Base-by-base conservation (phyloP, 2,329 filamentous ascomycete genomes). In the Lasiodiplodia sp. region DNA sequence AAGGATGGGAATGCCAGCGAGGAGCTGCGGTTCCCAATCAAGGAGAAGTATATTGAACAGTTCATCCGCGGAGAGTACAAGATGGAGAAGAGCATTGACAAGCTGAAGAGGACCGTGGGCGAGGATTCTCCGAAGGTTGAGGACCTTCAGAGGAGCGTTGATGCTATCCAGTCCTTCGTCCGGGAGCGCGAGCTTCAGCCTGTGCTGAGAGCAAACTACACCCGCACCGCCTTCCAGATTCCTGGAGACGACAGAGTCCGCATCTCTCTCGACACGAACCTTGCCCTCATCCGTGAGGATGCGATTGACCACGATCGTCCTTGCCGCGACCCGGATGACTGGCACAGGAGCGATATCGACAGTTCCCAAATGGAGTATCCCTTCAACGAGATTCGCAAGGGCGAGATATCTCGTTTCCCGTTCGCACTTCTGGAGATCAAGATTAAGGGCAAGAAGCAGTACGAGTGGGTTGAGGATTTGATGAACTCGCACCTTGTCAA, bases 381-480 rank as follows among this genome's bases (percentile, higher is more conserved):
- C 0, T 99, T 97, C 84, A 87, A 87, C 66, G 88, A 90, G 69
- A 91, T 98, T 77, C 92, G 94, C 76, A 93, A 95, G 79, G 95
- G 93, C 74, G 96, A 99, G 78, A 91, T 97, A 28, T 92, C 90
- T 55, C 90, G 92, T 70, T 99, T 99, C 78, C 95, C 95, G 2
- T 96, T 93, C 74, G 94, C 94, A 2, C 83, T 98, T 8, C 85
- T 99, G 21, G 96, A 99, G 80, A 94, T 99, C 81, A 97, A 97
- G 83, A 85, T 97, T 73, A 86, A 84, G 72, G 80, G 80, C 60
- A 86, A 88, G 72, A 94, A 92, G 79, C 88, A 89, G 67, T 91
- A 92, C 4, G 88, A 90, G 71, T 99, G 96, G 96, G 86, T 98
- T 40, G 88, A 94, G 73, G 96, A 99, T 73, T 83, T 99, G 73